phyloP scores from a whole-genome alignment of 257 asterid genomes.

The Schizonepeta tenuifolia region DNA sequence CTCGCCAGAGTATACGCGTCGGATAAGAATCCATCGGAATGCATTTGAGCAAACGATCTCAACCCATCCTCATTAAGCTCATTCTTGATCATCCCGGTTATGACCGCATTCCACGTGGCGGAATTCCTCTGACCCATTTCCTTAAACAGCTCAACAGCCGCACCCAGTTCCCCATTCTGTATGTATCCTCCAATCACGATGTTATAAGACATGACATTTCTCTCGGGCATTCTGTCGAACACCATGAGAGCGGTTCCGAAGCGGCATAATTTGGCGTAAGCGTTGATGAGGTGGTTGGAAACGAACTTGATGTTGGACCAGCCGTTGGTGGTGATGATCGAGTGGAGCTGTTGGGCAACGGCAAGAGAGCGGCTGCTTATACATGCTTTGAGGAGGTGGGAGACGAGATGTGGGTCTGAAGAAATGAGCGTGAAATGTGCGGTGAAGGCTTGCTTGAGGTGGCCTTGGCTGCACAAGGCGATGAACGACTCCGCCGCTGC shows the following conservation, averaged over 20 bases:
- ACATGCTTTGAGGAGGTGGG: constrained; percentile 71
- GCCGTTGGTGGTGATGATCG: constrained; percentile 59
- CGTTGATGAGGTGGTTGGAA: constrained; percentile 64
- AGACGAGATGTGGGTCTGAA: constrained; percentile 60
- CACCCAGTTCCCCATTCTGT: constrained; percentile 56
- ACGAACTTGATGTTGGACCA: constrained; percentile 58
- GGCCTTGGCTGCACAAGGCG: constrained; percentile 55
- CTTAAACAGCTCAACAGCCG: constrained; percentile 59
- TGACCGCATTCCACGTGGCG: constrained; percentile 92
- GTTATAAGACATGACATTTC: constrained; percentile 79
- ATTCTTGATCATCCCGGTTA: constrained; percentile 64
- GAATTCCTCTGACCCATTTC: constrained; percentile 69
- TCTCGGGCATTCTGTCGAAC: constrained; percentile 65
- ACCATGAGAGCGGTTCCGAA: constrained; percentile 46
- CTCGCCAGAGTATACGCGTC: constrained; percentile 80
- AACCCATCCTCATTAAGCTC: constrained; percentile 68
- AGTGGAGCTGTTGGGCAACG: constrained; percentile 66
- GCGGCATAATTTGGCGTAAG: constrained; percentile 60
- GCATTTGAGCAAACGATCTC: constrained; percentile 62
- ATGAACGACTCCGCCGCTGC: constrained; percentile 37
- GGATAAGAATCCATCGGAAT: constrained; percentile 52
- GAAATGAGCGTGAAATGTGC: constrained; percentile 47
- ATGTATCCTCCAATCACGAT: constrained; percentile 76
- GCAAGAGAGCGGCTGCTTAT: constrained; percentile 50
- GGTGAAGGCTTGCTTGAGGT: constrained; percentile 56